Conservation (phyloP, 495 filamentous ascomycete genomes). For the Hyaloscypha bicolor region DNA sequence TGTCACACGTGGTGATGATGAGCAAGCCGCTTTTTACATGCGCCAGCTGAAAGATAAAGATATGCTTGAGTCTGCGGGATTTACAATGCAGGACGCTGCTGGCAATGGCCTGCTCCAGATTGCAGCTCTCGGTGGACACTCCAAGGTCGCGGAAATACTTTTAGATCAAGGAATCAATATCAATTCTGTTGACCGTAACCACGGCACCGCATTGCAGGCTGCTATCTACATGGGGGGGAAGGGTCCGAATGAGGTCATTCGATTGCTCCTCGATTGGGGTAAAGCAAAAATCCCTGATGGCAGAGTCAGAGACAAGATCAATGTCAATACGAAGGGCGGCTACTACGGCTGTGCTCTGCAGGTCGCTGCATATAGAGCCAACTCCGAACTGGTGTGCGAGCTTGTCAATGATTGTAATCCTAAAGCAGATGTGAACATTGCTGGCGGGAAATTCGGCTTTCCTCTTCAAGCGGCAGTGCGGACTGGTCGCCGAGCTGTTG, state of each 20-base stretch:
- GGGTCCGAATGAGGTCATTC: constrained; percentile 17
- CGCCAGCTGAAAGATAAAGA: not conserved
- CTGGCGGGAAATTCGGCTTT: constrained; percentile 28
- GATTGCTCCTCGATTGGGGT: constrained; percentile 27
- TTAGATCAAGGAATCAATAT: constrained; percentile 31
- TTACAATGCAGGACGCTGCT: constrained; percentile 10
- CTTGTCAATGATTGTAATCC: constrained; percentile 26
- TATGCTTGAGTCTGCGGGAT: constrained; percentile 16
- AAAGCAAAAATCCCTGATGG: not conserved
- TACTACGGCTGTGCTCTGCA: constrained; percentile 22
- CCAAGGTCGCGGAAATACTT: constrained; percentile 25
- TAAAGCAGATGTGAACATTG: constrained; percentile 32
- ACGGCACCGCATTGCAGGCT: constrained; percentile 33
- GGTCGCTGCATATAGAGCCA: constrained; percentile 8
- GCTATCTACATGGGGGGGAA: constrained; percentile 25
- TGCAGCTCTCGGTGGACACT: constrained; percentile 6
- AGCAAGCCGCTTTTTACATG: not conserved
- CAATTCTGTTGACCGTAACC: constrained; percentile 25
- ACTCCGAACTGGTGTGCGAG: constrained; percentile 15
- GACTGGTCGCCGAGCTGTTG: not conserved
- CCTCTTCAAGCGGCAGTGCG: constrained; percentile 31
- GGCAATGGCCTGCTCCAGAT: constrained; percentile 14
- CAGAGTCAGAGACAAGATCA: not conserved
- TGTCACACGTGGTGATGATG: not conserved
- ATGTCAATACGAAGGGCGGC: constrained; percentile 16